Conservation (phyloP, 2,329 filamentous ascomycete species). For the Venturia oleaginea region DNA sequence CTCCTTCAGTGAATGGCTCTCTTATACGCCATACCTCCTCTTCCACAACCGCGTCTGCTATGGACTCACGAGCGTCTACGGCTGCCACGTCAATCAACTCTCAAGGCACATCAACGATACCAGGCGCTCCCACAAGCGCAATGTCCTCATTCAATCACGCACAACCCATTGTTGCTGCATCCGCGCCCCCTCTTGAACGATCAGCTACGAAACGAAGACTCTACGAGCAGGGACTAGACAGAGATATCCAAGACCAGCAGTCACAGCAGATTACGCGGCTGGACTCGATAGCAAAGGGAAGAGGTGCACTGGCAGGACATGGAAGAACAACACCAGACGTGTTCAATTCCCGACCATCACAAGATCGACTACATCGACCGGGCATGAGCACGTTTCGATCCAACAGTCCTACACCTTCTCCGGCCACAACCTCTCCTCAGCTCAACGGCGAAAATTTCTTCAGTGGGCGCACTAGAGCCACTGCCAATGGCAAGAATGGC, state of each 20-base stretch:
- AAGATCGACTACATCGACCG: not conserved
- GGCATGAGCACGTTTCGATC: not conserved
- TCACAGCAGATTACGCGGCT: slow-evolving; percentile 66
- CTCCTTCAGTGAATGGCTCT: slow-evolving; percentile 46
- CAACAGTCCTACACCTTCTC: slow-evolving; percentile 1
- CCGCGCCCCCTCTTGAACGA: slow-evolving; percentile 42
- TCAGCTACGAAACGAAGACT: slow-evolving; percentile 64
- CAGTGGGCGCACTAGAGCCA: not conserved
- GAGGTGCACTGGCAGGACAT: slow-evolving; percentile 23
- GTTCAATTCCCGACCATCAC: slow-evolving; percentile 4
- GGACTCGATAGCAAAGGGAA: slow-evolving; percentile 56
- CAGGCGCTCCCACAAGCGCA: slow-evolving; percentile 18
- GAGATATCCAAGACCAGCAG: slow-evolving; percentile 74
- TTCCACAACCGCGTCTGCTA: slow-evolving; percentile 74
- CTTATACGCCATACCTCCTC: slow-evolving; percentile 69
- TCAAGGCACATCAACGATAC: slow-evolving; percentile 40
- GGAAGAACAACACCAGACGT: slow-evolving; percentile 6
- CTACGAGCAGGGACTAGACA: slow-evolving; percentile 74
- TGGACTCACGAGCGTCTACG: slow-evolving; percentile 65
- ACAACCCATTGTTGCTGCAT: slow-evolving; percentile 22
- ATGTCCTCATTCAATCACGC: slow-evolving; percentile 11
- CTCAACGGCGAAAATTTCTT: not conserved
- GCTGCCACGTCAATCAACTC: slow-evolving; percentile 84
- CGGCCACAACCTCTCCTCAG: not conserved
- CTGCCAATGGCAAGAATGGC: not conserved